A percentile compares a stretch with the other conserved stretches of the same genome.
Evolutionary conservation across 2,329 filamentous ascomycete genomes (phyloP).

Genomic region (Xylaria sp.): DNA sequence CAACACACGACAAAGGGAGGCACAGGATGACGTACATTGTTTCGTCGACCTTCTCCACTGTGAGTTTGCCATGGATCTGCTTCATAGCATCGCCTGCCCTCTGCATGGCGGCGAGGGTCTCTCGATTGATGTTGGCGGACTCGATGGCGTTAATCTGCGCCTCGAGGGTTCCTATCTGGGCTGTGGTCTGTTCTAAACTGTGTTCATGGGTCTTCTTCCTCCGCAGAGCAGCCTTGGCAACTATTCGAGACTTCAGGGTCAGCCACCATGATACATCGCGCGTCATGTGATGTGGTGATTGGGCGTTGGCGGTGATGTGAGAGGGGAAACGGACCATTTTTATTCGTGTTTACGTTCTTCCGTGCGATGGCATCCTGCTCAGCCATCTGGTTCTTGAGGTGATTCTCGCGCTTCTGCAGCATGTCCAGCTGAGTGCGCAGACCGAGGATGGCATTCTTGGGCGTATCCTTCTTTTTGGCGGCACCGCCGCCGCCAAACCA

Average conservation of each 20-base stretch:
- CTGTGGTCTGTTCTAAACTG: conserved; percentile 87
- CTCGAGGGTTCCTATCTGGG: conserved; percentile 92
- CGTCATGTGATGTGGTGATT: conserved; percentile 5
- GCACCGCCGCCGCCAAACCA: conserved; percentile 90
- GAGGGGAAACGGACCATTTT: conserved; percentile 75
- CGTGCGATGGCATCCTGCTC: conserved; percentile 90
- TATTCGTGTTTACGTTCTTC: conserved; percentile 90
- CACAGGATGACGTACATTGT: conserved; percentile 84
- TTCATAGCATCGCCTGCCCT: conserved; percentile 91
- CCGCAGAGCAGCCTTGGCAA: conserved; percentile 87
- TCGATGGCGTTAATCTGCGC: conserved; percentile 97
- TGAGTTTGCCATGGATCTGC: conserved; percentile 89
- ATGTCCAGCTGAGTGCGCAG: conserved; percentile 93
- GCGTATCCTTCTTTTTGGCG: conserved; percentile 89
- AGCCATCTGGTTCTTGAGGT: conserved; percentile 90
- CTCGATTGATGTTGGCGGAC: conserved; percentile 97
- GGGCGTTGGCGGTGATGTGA: background rate
- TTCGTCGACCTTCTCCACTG: conserved; percentile 92
- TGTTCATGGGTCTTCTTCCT: conserved; percentile 96
- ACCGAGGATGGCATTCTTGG: conserved; percentile 94
- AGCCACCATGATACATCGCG: conserved; percentile 38
- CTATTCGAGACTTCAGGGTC: conserved; percentile 59
- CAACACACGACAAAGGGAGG: background rate
- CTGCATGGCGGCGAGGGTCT: conserved; percentile 95
- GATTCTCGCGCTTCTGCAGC: conserved; percentile 95